phyloP scores from a whole-genome alignment of 805 yeast genomes.

The Spathaspora hagerdaliae region DNA sequence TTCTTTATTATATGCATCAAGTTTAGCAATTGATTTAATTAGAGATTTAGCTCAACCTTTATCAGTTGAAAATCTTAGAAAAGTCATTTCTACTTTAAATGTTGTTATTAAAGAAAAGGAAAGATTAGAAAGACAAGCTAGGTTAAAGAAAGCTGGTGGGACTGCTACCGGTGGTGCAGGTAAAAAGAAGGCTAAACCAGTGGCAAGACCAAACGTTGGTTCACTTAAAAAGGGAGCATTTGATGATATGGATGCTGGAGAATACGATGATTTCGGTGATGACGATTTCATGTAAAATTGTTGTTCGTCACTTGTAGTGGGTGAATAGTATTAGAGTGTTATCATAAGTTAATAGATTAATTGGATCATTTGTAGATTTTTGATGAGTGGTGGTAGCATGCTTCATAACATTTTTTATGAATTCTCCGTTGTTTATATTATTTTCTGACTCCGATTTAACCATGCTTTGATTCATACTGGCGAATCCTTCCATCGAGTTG shows the following conservation, averaged over 20 bases:
- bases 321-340: constrained; percentile 1
- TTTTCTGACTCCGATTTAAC: too few species aligned
- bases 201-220: constrained; percentile 57
- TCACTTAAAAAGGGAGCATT: constrained; percentile 62
- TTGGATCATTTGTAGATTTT: constrained; percentile 2
- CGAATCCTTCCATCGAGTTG: too few species aligned
- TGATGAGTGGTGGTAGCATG: neutral
- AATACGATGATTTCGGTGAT: constrained; percentile 63
- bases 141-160: constrained; percentile 78
- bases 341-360: constrained; percentile 4
- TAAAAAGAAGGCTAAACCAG: constrained; percentile 86
- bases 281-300: constrained; percentile 72
- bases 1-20: constrained; percentile 63
- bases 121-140: constrained; percentile 83
- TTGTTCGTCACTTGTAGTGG: neutral
- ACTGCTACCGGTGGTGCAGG: constrained; percentile 92
- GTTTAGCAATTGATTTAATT: constrained; percentile 77
- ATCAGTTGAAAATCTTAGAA: constrained; percentile 75
- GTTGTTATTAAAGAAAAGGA: constrained; percentile 81
- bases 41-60: constrained; percentile 83
- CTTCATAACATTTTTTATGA: neutral
- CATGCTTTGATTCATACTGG: too few species aligned
- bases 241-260: constrained; percentile 48
- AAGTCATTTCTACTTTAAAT: constrained; percentile 79
- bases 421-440: too few species aligned